Evolutionary conservation across 1,284 basidiomycete species (phyloP).

Genomic region (Leccinum subfulvum): DNA sequence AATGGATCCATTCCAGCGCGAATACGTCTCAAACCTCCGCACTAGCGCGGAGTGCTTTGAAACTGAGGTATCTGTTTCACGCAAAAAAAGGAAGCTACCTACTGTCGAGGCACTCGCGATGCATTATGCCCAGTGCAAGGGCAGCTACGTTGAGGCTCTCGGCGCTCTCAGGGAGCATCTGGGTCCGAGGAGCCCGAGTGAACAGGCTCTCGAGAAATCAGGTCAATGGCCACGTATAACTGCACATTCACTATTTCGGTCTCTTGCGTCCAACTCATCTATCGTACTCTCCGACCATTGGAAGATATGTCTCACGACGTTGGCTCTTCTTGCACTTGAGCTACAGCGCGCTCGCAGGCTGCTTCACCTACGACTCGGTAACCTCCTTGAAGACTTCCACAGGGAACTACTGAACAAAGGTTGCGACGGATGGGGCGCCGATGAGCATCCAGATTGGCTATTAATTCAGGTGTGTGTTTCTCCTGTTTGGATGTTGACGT

Average conservation of each 20-base stretch:
- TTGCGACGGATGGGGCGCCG: conserved; percentile 15
- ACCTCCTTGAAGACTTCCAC: conserved; percentile 29
- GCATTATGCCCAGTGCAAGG: conserved; percentile 3
- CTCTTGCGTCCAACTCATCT: conserved; percentile 19
- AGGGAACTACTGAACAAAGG: conserved; percentile 36
- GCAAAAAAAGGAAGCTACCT: not conserved
- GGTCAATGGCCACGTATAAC: conserved; percentile 34
- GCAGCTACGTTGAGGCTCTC: not conserved
- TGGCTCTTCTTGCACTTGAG: conserved; percentile 18
- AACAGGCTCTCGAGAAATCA: conserved; percentile 12
- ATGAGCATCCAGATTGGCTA: conserved; percentile 42
- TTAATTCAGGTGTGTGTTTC: conserved; percentile 44
- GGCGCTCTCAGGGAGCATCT: conserved; percentile 10
- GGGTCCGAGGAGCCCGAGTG: conserved; percentile 10
- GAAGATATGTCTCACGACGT: conserved; percentile 25
- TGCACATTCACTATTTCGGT: conserved; percentile 23
- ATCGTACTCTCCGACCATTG: conserved; percentile 21
- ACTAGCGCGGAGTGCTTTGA: conserved; percentile 9
- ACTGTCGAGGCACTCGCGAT: conserved; percentile 13
- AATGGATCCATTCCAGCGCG: conserved; percentile 15
- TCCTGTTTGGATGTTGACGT: not conserved
- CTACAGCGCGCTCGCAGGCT: conserved; percentile 33
- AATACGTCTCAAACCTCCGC: conserved; percentile 19
- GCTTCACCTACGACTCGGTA: conserved; percentile 1
- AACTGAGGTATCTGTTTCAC: not conserved